Evolutionary conservation across 805 yeast species (phyloP).

Genomic region (Pichia nakasei): DNA sequence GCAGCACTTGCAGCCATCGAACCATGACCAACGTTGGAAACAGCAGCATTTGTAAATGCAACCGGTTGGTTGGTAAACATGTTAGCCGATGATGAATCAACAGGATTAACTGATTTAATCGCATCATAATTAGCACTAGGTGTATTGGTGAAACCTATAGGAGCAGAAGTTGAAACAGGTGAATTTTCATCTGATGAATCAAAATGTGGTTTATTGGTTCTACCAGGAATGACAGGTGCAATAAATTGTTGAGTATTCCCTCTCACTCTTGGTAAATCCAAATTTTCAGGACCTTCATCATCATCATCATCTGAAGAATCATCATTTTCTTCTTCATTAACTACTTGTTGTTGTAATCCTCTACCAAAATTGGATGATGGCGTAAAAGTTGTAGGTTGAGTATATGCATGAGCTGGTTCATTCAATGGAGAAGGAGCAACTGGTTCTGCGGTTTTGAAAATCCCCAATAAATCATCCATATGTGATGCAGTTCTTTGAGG

Average conservation of each 20-base stretch:
- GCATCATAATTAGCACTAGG: constrained; percentile 38
- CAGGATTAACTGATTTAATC: constrained; percentile 20
- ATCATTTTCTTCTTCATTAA: constrained; percentile 13
- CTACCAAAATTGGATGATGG: constrained; percentile 88
- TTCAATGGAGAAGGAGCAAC: constrained; percentile 19
- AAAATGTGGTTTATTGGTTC: constrained; percentile 28
- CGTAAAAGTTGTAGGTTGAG: constrained; percentile 21
- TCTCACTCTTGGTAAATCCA: constrained; percentile 18
- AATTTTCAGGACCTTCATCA: constrained; percentile 30
- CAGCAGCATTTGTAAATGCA: not conserved
- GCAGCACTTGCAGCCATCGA: not conserved
- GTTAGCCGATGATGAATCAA: constrained; percentile 2
- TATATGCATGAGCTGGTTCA: constrained; percentile 16
- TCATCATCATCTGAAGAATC: constrained; percentile 26
- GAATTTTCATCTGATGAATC: constrained; percentile 15
- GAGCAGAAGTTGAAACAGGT: constrained; percentile 17
- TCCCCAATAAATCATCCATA: constrained; percentile 57
- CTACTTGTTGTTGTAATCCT: constrained; percentile 35
- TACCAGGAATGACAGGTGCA: constrained; percentile 28
- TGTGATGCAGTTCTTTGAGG: constrained; percentile 27
- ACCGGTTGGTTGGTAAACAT: constrained; percentile 14
- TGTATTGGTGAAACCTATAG: not conserved
- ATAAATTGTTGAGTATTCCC: constrained; percentile 4
- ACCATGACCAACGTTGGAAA: not conserved
- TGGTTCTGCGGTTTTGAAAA: constrained; percentile 37